Evolutionary conservation across 352 stramenopile genomes (phyloP).

Genomic region (Globisporangium mamillatum): DNA sequence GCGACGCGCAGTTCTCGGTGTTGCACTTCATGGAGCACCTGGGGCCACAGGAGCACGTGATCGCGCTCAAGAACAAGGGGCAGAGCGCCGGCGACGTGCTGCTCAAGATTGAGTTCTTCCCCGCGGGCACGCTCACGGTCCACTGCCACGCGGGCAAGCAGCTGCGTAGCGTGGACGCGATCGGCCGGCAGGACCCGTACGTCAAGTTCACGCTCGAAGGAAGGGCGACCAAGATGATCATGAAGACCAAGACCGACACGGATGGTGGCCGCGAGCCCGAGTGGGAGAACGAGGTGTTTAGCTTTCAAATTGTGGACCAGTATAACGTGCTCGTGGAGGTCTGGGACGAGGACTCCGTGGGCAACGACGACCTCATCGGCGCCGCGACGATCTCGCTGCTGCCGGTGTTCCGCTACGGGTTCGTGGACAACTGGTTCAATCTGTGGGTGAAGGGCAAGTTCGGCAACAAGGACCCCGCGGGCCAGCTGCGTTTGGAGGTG

Average conservation of each 20-base stretch:
- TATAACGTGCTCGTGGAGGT: conserved; percentile 89
- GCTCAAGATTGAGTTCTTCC: conserved; percentile 81
- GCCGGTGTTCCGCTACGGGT: conserved; percentile 88
- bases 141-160: conserved; percentile 57
- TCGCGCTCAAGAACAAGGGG: conserved; percentile 60
- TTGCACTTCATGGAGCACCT: conserved; percentile 67
- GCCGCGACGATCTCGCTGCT: conserved; percentile 79
- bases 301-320: conserved; percentile 93
- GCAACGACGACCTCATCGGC: conserved; percentile 90
- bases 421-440: conserved; percentile 87
- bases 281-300: conserved; percentile 81
- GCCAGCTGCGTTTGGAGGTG: conserved; percentile 86
- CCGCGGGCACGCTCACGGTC: conserved; percentile 63
- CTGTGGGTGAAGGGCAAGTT: conserved; percentile 87
- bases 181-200: conserved; percentile 75
- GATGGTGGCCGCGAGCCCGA: conserved; percentile 79
- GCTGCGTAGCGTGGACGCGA: conserved; percentile 70
- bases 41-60: conserved; percentile 48
- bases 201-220: conserved; percentile 77
- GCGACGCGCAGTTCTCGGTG: conserved; percentile 65
- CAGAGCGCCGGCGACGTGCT: conserved; percentile 74
- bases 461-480: conserved; percentile 79
- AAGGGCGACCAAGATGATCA: conserved; percentile 63
- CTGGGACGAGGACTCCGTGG: conserved; percentile 90
- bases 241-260: conserved; percentile 85